These are phyloP conservation scores for Trichoderma gracile DNA, from an alignment of 2,329 filamentous ascomycete species.

Conservation along the genomic window DNA sequence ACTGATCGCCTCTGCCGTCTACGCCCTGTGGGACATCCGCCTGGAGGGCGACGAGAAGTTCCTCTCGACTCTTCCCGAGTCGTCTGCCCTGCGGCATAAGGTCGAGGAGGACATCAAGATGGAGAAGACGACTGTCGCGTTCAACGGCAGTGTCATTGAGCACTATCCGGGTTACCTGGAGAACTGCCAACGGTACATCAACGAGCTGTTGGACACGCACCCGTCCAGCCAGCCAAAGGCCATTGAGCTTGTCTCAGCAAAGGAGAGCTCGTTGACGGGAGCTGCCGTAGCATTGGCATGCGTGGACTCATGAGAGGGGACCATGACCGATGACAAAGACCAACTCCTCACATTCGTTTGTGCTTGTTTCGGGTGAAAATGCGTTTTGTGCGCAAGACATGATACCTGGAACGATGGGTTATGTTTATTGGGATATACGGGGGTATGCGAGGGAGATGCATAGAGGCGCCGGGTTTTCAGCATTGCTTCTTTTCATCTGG, in stretches of 20 bases:
- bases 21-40: constrained; percentile 60
- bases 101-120: constrained; percentile 54
- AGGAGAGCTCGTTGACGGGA: constrained; percentile 73
- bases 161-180: constrained; percentile 69
- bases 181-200: constrained; percentile 63
- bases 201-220: constrained; percentile 53
- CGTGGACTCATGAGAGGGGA: constrained; percentile 32
- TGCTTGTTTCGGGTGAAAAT: constrained; percentile 7
- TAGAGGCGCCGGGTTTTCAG: constrained; percentile 28
- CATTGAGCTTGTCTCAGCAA: constrained; percentile 66
- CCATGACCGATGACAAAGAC: background rate
- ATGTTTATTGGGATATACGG: constrained; percentile 24
- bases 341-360: background rate
- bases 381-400: constrained; percentile 4
- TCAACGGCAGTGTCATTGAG: constrained; percentile 78
- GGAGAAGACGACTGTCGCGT: constrained; percentile 63
- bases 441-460: constrained; percentile 26
- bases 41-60: constrained; percentile 48
- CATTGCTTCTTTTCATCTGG: constrained; percentile 24
- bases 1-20: constrained; percentile 59
- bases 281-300: constrained; percentile 69
- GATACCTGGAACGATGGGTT: constrained; percentile 24
- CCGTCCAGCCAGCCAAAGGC: constrained; percentile 41
- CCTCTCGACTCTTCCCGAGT: constrained; percentile 34
- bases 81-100: constrained; percentile 43